Base-by-base conservation (phyloP, 2,329 filamentous ascomycete genomes). In the Aspergillus vadensis region DNA sequence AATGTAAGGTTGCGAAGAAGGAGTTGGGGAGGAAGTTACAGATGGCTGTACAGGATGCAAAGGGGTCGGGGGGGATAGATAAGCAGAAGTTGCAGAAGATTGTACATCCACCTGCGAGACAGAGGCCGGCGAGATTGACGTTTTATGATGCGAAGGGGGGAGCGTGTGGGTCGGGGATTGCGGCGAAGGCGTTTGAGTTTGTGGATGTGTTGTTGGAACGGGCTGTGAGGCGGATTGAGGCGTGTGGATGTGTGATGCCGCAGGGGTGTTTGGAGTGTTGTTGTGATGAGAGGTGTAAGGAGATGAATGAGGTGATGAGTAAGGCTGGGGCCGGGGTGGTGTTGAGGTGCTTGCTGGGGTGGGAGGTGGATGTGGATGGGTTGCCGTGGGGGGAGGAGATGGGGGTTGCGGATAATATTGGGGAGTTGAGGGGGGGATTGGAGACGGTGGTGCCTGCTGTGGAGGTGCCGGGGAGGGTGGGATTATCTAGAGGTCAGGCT, bases 81-180 rank as follows among this genome's bases (percentile, higher is more conserved):
- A 43, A 25, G n/a, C 19, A 19, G 23, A 38, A 21, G 14, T 10
- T 57, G 7, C 51, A 62, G 15, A 59, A 62, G 7, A 59, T 69
- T 17, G 65, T 72, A 23, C 64, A 72, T 23, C 76, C 75, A 1
- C 77, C 77, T 3, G 65, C 72, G 10, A 85, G 93, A 30, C 97
- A 97, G 77, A 84, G 95, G 4, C 95, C 94, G 0, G 95, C 92
- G 0, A 82, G 95, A 0, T 78, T 99, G 51, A 97, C 92, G 0
- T 97, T 99, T 70, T 99, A 98, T 76, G 95, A 98, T 73, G 89
- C 92, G 2, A 97, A 96, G 76, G 95, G 95, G 7, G 94, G 94
- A 0, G 84, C 90, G 0, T 85, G 86, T 47, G 94, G 94, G 0
- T 90, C 87, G 0, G 95, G 95, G 0, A 96, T 97, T 67, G 92